A percentile compares a stretch with the other conserved stretches of the same genome.
phyloP scores from a whole-genome alignment of 148 eudicot genomes.

The Hydrangea macrophylla region DNA sequence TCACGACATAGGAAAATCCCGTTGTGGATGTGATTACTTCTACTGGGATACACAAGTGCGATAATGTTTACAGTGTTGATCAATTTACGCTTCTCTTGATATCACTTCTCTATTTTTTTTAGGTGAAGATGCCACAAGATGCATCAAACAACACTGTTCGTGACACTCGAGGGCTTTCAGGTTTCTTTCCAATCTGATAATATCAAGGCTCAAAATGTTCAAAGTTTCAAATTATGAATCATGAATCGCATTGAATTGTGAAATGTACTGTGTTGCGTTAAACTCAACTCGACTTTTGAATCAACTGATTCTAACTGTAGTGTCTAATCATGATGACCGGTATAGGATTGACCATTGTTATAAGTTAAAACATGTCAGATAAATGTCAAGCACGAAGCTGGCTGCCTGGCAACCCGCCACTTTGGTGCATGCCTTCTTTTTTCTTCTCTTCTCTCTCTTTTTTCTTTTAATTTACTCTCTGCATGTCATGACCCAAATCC shows the following conservation, averaged over 20 bases:
- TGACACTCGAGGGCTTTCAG: conserved; percentile 98
- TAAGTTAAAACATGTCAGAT: not conserved
- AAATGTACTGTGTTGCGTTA: no score
- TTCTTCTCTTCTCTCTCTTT: no score
- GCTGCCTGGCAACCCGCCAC: no score
- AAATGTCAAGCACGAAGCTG: not conserved
- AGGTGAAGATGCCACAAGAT: conserved; percentile 99
- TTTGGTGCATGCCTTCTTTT: no score
- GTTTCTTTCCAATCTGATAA: conserved; percentile 30
- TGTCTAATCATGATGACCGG: not conserved
- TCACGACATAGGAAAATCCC: not conserved
- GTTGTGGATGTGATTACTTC: not conserved
- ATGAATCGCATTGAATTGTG: no score
- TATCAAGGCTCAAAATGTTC: conserved; percentile 9
- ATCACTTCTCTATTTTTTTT: conserved; percentile 11
- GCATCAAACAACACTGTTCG: conserved; percentile 73
- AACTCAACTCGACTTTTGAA: no score
- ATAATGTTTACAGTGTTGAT: not conserved
- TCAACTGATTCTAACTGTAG: no score
- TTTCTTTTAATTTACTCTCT: no score
- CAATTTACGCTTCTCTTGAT: not conserved
- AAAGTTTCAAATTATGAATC: no score
- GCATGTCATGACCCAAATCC: no score
- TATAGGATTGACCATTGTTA: not conserved
- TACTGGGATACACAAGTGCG: not conserved